Base-by-base conservation (phyloP, 2,329 filamentous ascomycete species). In the Pezicula neosporulosa region DNA sequence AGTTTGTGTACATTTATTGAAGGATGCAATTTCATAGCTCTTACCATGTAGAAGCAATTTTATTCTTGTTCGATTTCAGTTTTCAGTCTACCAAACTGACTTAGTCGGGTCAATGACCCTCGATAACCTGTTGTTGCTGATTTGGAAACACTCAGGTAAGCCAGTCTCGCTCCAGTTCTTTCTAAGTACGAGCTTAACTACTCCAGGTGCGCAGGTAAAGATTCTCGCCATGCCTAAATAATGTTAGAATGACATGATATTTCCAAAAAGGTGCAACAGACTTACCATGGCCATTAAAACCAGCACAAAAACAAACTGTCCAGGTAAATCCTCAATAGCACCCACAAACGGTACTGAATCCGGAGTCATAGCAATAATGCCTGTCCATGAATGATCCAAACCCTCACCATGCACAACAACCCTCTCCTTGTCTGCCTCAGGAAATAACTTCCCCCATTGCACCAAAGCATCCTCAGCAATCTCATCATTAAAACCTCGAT, bases 1-100 rank as follows among this genome's bases (percentile, higher is more conserved):
- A 87, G 60, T 87, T 87, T 68, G 75, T 85, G 15, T 86, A 82
- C 66, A 75, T 83, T 44, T 83, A 83, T 59, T 82, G 37, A 54
- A 28, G 13, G 44, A 36, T 33, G 30, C 12, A 33, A 10, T 13
- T 33, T 13, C 9, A 10, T 33, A 24, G 30, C 30, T 33, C 30
- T 10, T 10, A 33, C 12, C 30, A 13, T 10, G 6, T 33, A 33
- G 10, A 9, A 33, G 2, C 30, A 13, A 4, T 13, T 33, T 33
- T 33, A 33, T 33, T 33, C 30, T 33, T 33, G 30, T 33, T 33
- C 12, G 30, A 13, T 13, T 33, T 33, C 24, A 24, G 9, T 8
- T 44, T 28, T 18, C 5, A 16, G 27, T n/a, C 39, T 44, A 44
- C 42, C 42, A 44, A 9, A 44, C 42, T 2, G 42, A 44, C 27